A percentile compares a stretch with the other conserved stretches of the same genome.
phyloP scores from a whole-genome alignment of 2,329 filamentous ascomycete genomes.

The Furcasterigmium sp. region DNA sequence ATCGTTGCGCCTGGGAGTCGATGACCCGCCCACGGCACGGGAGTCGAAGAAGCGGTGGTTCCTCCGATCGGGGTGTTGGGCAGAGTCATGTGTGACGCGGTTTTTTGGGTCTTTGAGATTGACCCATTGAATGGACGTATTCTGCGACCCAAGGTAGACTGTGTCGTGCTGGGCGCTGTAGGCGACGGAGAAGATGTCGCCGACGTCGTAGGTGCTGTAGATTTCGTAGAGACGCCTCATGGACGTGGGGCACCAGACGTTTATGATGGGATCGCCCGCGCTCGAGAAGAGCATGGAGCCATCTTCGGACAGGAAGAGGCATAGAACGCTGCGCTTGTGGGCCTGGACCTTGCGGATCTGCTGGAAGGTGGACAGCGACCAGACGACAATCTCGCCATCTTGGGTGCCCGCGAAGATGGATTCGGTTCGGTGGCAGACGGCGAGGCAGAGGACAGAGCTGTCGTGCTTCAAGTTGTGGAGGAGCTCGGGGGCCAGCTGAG shows the following conservation, averaged over 20 bases:
- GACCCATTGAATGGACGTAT: conserved; percentile 93
- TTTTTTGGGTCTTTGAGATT: conserved; percentile 60
- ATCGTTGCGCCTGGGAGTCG: conserved; percentile 67
- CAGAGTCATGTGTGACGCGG: conserved; percentile 55
- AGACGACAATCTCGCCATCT: conserved; percentile 87
- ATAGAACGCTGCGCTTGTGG: conserved; percentile 87
- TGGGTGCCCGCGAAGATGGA: conserved; percentile 90
- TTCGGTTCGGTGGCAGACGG: conserved; percentile 69
- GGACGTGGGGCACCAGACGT: conserved; percentile 80
- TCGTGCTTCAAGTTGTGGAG: conserved; percentile 71
- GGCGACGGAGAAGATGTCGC: conserved; percentile 92
- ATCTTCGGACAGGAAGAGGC: conserved; percentile 73
- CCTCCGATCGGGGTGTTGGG: conserved; percentile 67
- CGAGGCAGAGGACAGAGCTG: conserved; percentile 77
- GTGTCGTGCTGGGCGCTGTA: conserved; percentile 77
- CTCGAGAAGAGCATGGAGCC: conserved; percentile 79
- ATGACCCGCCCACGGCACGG: conserved; percentile 65
- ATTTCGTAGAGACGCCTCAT: conserved; percentile 80
- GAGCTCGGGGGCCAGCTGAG: conserved; percentile 49
- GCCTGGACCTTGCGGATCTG: conserved; percentile 74
- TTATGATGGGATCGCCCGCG: conserved; percentile 88
- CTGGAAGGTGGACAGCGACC: conserved; percentile 85
- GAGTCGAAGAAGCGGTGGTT: conserved; percentile 94
- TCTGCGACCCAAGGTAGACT: conserved; percentile 88
- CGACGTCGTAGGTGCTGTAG: conserved; percentile 89